Evolutionary conservation across 2,329 filamentous ascomycete genomes (phyloP), one percentile per base, ranked within the genome.

Genomic region (Penicillium sp.): DNA sequence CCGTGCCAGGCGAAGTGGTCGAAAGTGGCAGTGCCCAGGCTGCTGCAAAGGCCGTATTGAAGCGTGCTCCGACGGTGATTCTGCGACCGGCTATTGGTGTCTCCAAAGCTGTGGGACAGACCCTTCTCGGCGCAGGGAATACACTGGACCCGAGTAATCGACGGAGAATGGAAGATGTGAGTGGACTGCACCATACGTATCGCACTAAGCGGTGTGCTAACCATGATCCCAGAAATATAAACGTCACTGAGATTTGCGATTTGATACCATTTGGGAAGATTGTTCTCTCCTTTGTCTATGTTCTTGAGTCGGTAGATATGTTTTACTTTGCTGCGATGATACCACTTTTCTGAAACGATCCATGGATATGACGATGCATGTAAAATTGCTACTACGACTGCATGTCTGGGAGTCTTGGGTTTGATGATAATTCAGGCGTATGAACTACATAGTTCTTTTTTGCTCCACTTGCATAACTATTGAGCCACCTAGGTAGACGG

Each of bases 41-140:
- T 2, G 88, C 86, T 1, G 87, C 88, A 10, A 81, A 74, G 57
- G 90, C 85, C 1, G 81, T 98, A 13, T 76, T 84, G 45, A 84
- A 79, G 63, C 80, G 87, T 53, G 89, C 90, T 19, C 93, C 93
- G n/a, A 96, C 90, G 0, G 87, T 97, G 14, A 85, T 98, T 36
- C 80, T 98, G 53, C 75, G 90, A 39, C 93, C 93, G 6, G 87
- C 89, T 3, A 88, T 97, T 56, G 94, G 91, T 0, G 87, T 89
- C 6, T 88, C 84, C 23, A 91, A 91, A 65, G 91, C 84, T 0
- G 82, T 95, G 34, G 87, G 89, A 7, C 87, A 94, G 71, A 88
- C 91, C 25, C 71, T 98, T 43, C 76, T 97, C 69, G 93, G 94
- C 4, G 91, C 90, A 10, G 94, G 88, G 0, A 98, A 98, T 64